phyloP scores from a whole-genome alignment of 805 yeast genomes.

The Wickerhamiella dianesei region DNA sequence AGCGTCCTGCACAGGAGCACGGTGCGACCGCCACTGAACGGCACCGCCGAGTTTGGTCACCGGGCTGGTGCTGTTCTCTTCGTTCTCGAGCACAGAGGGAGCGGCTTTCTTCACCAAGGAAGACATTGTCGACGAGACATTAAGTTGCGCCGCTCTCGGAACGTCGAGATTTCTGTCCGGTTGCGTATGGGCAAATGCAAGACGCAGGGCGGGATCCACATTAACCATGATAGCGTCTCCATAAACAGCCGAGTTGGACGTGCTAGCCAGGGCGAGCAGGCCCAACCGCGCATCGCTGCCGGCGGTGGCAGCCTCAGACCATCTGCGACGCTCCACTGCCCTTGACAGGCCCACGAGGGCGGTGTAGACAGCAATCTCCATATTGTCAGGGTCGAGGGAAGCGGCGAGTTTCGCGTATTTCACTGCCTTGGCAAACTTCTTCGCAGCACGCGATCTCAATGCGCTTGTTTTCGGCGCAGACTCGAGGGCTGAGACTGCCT shows the following conservation, averaged over 20 bases:
- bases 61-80: slow-evolving; percentile 18
- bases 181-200: slow-evolving; percentile 36
- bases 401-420: slow-evolving; percentile 32
- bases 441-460: slow-evolving; percentile 33
- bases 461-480: slow-evolving; percentile 33
- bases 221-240: slow-evolving; percentile 42
- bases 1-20: slow-evolving; percentile 53
- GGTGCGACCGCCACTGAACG: slow-evolving; percentile 42
- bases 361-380: slow-evolving; percentile 19
- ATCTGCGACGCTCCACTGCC: slow-evolving; percentile 40
- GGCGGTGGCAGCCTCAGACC: slow-evolving; percentile 38
- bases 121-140: slow-evolving; percentile 26
- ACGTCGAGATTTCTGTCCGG: slow-evolving; percentile 30
- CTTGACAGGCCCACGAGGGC: slow-evolving; percentile 43
- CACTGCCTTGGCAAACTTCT: slow-evolving; percentile 57
- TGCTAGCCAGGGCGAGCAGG: slow-evolving; percentile 38
- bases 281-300: slow-evolving; percentile 50
- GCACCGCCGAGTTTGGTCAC: slow-evolving; percentile 29
- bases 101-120: slow-evolving; percentile 32
- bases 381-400: slow-evolving; percentile 6
- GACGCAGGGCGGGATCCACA: slow-evolving; percentile 54
- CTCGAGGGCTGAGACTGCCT: slow-evolving; percentile 42
- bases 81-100: slow-evolving; percentile 21
- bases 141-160: slow-evolving; percentile 35
- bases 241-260: slow-evolving; percentile 26